Evolutionary conservation across 768 basidiomycete genomes (phyloP), one percentile per base, ranked within the genome.

Genomic region (Mycena metata): DNA sequence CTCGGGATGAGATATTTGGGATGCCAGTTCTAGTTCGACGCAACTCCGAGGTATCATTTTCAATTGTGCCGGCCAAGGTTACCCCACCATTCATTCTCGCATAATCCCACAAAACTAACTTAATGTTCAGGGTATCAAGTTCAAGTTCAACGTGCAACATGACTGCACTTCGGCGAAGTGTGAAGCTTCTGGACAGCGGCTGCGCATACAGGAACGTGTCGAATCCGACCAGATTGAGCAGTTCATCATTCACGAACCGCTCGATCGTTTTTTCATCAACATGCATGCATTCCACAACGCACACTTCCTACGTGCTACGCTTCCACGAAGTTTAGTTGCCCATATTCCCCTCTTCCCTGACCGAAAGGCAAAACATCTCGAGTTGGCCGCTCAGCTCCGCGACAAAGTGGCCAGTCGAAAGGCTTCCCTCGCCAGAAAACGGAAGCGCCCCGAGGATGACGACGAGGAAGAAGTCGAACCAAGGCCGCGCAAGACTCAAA

Each of bases 141-240:
- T 77, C 52, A 67, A 66, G 16, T 69, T 76, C 70, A 76, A 75
- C 49, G 72, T 69, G 4, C 76, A 77, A 51, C 75, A 77, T 57
- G 73, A 77, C 60, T 77, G 76, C 43, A 47, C 35, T 5, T 8
- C 36, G 2, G 63, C 64, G 2, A 36, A 58, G 33, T 77, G 76
- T 47, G 56, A 36, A 9, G 39, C 60, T 5, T 52, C 33, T 21
- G 71, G 66, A 13, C 39, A 47, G 10, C 60, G 58, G 7, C 23
- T 41, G 13, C 23, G 62, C 16, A 59, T 65, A 19, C 75, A 74
- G 52, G 74, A 76, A 66, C 62, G 74, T 5, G 39, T 56, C 21
- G 52, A 50, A 10, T 72, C 71, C 1, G 43, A 24, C 11, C 49
- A 60, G 10, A 68, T 43, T 2, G 60, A 58, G 11, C 39, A 60